phyloP scores from a whole-genome alignment of 2,329 filamentous ascomycete genomes.

The Graphilbum fragrans region DNA sequence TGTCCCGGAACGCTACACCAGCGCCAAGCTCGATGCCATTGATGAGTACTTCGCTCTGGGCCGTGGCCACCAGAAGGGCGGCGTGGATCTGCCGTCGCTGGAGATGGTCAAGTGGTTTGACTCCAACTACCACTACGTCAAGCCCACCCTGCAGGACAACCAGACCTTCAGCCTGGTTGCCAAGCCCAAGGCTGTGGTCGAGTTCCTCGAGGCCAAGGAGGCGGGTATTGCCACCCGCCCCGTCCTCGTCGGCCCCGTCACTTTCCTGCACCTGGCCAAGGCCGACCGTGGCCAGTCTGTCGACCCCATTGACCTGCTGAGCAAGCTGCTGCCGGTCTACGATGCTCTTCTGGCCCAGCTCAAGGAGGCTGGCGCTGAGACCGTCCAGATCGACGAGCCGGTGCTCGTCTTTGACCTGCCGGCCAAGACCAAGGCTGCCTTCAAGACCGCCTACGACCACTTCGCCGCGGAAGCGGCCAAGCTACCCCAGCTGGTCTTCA shows the following conservation, averaged over 20 bases:
- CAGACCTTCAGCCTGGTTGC: slow-evolving; percentile 85
- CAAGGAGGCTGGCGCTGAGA: slow-evolving; percentile 91
- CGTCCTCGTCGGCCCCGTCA: slow-evolving; percentile 89
- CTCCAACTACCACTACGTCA: slow-evolving; percentile 99
- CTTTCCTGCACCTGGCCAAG: slow-evolving; percentile 96
- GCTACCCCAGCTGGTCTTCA: slow-evolving; percentile 78
- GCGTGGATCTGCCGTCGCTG: slow-evolving; percentile 82
- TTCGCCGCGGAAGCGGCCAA: slow-evolving; percentile 62
- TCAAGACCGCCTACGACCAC: slow-evolving; percentile 96
- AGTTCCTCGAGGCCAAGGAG: slow-evolving; percentile 97
- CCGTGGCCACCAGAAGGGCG: slow-evolving; percentile 91
- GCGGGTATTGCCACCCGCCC: slow-evolving; percentile 87
- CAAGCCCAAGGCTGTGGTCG: slow-evolving; percentile 83
- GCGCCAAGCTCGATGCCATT: slow-evolving; percentile 73
- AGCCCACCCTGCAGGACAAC: slow-evolving; percentile 94
- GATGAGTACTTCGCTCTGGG: slow-evolving; percentile 99
- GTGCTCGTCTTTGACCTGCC: slow-evolving; percentile 90
- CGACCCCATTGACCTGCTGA: slow-evolving; percentile 84
- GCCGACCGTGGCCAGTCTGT: slow-evolving; percentile 91
- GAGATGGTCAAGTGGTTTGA: slow-evolving; percentile 99
- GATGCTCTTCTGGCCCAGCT: slow-evolving; percentile 85
- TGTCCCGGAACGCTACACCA: slow-evolving; percentile 85
- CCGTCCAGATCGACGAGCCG: slow-evolving; percentile 97
- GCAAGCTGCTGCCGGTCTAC: slow-evolving; percentile 90
- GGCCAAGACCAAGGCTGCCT: slow-evolving; percentile 83